These are phyloP conservation scores for Benincasa hispida DNA, from an alignment of 306 rosid genomes.

Conservation along the genomic window DNA sequence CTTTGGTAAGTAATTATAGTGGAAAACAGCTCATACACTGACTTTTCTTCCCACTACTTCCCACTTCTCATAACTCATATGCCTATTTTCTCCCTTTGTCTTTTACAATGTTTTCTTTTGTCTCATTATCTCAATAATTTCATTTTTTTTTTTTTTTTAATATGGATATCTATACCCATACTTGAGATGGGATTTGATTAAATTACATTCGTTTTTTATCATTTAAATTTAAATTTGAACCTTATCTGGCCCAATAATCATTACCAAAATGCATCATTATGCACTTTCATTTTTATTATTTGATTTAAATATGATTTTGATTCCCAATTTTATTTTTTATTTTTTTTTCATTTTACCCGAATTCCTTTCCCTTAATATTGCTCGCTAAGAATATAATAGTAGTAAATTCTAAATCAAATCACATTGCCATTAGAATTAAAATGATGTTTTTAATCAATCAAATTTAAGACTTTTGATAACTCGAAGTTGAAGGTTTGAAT, in stretches of 20 bases:
- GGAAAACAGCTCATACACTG: constrained; percentile 5
- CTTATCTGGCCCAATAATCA: background rate
- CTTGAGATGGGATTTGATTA: background rate
- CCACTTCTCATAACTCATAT: constrained; percentile 2
- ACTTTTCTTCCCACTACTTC: constrained; percentile 1
- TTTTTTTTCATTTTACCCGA: too few relatives aligned
- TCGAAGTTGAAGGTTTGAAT: too few relatives aligned
- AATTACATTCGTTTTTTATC: background rate
- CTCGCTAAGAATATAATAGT: too few relatives aligned
- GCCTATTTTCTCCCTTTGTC: background rate
- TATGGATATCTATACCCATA: background rate
- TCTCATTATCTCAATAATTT: background rate
- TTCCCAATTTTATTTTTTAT: background rate
- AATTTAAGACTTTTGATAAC: too few relatives aligned
- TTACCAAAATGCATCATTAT: background rate
- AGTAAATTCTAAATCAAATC: too few relatives aligned
- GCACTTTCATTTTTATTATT: background rate
- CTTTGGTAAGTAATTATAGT: constrained; percentile 1
- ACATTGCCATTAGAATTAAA: too few relatives aligned
- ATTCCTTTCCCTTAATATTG: too few relatives aligned
- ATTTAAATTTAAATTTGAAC: background rate
- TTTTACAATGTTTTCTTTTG: background rate
- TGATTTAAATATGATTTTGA: background rate
- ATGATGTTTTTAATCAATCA: too few relatives aligned
- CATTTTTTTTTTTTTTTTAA: background rate